phyloP scores from a whole-genome alignment of 2,329 filamentous ascomycete genomes.

The Colletotrichum truncatum region DNA sequence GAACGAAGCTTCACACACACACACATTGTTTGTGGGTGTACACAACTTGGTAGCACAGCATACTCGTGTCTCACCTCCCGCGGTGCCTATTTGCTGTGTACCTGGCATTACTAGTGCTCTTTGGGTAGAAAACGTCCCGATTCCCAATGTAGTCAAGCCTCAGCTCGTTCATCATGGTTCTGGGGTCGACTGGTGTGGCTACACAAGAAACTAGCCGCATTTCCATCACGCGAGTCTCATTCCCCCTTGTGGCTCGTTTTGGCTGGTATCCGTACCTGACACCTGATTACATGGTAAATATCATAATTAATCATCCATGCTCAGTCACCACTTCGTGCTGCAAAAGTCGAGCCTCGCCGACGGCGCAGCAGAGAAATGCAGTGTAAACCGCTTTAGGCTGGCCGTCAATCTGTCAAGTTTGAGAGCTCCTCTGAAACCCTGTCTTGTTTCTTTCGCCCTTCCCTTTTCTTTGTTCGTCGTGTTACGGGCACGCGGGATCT shows the following conservation, averaged over 20 bases:
- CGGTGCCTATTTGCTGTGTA: neutral
- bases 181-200: neutral
- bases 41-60: neutral
- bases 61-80: neutral
- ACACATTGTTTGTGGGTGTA: neutral
- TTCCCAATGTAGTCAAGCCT: neutral
- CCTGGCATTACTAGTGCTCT: too few species aligned
- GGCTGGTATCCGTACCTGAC: too few species aligned
- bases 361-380: constrained; percentile 1
- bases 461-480: neutral
- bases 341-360: neutral
- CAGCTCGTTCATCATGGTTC: neutral
- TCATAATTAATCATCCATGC: neutral
- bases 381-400: neutral
- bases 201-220: neutral
- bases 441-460: too few species aligned
- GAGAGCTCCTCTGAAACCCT: neutral
- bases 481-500: neutral
- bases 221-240: neutral
- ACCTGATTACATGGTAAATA: too few species aligned
- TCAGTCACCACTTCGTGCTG: neutral
- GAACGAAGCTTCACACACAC: neutral
- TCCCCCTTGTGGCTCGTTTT: neutral
- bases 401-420: neutral
- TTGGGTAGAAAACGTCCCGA: too few species aligned